Evolutionary conservation across 176 grass and related monocot genomes (phyloP).

Genomic region (Zizania latifolia): DNA sequence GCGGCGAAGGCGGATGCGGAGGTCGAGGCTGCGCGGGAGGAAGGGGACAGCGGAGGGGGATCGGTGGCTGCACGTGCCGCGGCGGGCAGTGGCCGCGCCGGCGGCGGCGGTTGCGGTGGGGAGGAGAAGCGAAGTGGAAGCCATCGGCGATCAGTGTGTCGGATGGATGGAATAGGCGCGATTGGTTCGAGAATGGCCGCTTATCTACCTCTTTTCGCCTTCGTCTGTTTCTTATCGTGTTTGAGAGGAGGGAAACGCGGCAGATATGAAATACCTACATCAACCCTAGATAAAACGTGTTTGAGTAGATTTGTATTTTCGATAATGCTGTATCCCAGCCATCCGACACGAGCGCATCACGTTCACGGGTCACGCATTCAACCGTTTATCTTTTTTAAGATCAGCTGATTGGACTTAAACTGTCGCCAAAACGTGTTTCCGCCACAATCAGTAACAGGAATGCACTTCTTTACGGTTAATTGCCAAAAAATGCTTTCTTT

Average conservation of each 20-base stretch:
- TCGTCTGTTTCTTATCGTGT: slow-evolving; percentile 24
- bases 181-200: slow-evolving; percentile 18
- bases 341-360: too few relatives aligned
- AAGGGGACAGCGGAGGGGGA: not conserved
- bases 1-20: slow-evolving; percentile 6
- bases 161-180: slow-evolving; percentile 22
- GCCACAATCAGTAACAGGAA: too few relatives aligned
- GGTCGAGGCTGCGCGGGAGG: slow-evolving; percentile 10
- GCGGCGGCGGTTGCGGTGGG: slow-evolving; percentile 13
- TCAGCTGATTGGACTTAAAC: too few relatives aligned
- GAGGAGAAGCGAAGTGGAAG: slow-evolving; percentile 41
- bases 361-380: too few relatives aligned
- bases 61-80: not conserved
- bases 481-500: too few relatives aligned
- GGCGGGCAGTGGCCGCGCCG: not conserved
- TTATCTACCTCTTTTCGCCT: slow-evolving; percentile 17
- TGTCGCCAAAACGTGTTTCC: too few relatives aligned
- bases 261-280: slow-evolving; percentile 9
- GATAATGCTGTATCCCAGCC: too few relatives aligned
- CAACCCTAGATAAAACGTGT: too few relatives aligned
- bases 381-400: too few relatives aligned
- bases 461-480: too few relatives aligned
- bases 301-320: too few relatives aligned
- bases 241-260: slow-evolving; percentile 21
- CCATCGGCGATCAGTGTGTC: slow-evolving; percentile 10